Percentiles rank a stretch among this genome's conserved stretches.
Evolutionary conservation across 176 grass and related monocot genomes (phyloP).

Genomic region (Secale cereale): DNA sequence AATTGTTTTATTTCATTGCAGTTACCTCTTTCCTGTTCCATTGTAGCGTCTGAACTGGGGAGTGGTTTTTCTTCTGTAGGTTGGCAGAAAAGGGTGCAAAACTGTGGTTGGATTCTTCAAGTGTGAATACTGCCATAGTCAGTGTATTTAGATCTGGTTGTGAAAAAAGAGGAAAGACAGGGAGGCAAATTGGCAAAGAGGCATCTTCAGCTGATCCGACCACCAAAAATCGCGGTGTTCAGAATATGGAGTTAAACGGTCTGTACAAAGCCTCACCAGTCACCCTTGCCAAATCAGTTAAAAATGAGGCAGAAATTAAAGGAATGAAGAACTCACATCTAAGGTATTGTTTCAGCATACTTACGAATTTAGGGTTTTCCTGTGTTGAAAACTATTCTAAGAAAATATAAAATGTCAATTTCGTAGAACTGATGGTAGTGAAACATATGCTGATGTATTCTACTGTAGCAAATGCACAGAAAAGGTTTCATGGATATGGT

Average conservation of each 20-base stretch:
- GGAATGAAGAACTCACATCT: conserved; percentile 87
- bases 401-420: not conserved
- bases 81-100: conserved; percentile 73
- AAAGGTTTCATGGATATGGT: not conserved
- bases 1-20: not conserved
- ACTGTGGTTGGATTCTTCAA: conserved; percentile 88
- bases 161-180: conserved; percentile 37
- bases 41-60: conserved; percentile 15
- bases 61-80: conserved; percentile 38
- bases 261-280: conserved; percentile 76
- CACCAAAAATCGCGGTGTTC: conserved; percentile 15
- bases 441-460: not conserved
- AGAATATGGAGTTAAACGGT: conserved; percentile 34
- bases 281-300: conserved; percentile 71
- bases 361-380: not conserved
- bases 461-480: not conserved
- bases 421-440: not conserved
- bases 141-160: conserved; percentile 66
- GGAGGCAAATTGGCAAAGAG: conserved; percentile 14
- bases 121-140: conserved; percentile 87
- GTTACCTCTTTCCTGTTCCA: conserved; percentile 12
- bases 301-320: conserved; percentile 86
- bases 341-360: conserved; percentile 58
- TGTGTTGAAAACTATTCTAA: not conserved
- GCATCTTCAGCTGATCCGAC: not conserved